Conservation (phyloP, 1,284 basidiomycete genomes). For the Entoloma clypeatum region DNA sequence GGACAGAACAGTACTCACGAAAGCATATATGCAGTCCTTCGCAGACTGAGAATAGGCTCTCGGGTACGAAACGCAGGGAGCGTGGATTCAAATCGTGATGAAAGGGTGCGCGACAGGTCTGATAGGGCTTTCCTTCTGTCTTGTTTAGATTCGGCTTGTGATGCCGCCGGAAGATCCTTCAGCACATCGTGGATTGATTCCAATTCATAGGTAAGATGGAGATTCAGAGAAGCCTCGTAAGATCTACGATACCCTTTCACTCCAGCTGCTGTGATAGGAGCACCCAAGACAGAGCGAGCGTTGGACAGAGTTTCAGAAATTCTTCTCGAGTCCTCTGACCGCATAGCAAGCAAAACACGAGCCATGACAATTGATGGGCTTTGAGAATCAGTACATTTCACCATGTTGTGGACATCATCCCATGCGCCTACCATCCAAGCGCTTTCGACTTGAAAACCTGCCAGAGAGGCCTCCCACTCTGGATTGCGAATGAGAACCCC, state of each 20-base stretch:
- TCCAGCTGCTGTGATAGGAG: constrained; percentile 79
- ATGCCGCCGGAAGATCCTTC: constrained; percentile 30
- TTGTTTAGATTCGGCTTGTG: constrained; percentile 33
- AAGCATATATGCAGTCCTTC: constrained; percentile 81
- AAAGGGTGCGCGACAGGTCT: constrained; percentile 46
- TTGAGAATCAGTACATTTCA: constrained; percentile 46
- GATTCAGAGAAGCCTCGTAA: constrained; percentile 83
- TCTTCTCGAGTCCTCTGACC: constrained; percentile 43
- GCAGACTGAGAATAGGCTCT: constrained; percentile 88
- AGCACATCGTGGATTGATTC: constrained; percentile 67
- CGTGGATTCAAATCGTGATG: constrained; percentile 70
- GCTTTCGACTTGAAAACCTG: constrained; percentile 89
- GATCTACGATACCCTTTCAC: constrained; percentile 78
- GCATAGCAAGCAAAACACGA: constrained; percentile 79
- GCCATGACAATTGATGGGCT: constrained; percentile 76
- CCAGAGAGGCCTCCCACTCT: constrained; percentile 77
- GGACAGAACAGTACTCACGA: constrained; percentile 42
- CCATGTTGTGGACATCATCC: constrained; percentile 70
- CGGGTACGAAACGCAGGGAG: constrained; percentile 90
- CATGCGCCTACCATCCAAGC: constrained; percentile 96
- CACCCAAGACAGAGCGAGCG: constrained; percentile 78
- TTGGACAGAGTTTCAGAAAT: constrained; percentile 53
- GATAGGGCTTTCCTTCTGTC: constrained; percentile 33
- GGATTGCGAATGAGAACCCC: constrained; percentile 87
- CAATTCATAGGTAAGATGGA: constrained; percentile 89